Base-by-base conservation (phyloP, 306 rosid genomes). In the Cucurbita maxima region DNA sequence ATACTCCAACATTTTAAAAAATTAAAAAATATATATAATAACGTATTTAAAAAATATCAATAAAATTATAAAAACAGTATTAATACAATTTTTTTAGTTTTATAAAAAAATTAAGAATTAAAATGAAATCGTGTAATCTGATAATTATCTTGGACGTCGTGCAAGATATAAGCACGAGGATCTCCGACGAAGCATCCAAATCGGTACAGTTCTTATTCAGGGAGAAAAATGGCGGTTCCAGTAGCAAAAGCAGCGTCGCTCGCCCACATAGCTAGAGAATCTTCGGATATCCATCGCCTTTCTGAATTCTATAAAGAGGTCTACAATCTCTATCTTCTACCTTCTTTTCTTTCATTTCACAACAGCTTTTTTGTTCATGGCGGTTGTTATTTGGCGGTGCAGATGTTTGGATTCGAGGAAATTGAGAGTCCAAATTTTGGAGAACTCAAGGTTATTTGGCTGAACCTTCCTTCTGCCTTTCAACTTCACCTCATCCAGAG, bases 301-400 rank as follows among this genome's bases (percentile, higher is more conserved):
- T 89, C 97, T 51, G 50, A 87, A 25, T 92, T 92, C 91, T 89
- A 90, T 82, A 70, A 82, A 74, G 82, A 88, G 90, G 96, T 89
- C 14, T 15, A 45, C 18, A 54, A 58, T 30, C 9, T 13, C 16
- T 37, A 45, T 58, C 57, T 44, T 8, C 10, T 5, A 19, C 3
- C 54, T 50, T 20, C 25, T 2, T 60, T 75, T 59, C 45, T 50
- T 14, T 50, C 16, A 10, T 30, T 30, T 48, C 6, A 48, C 43
- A 15, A 9, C 7, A 15, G 9, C 48, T 47, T 37, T 18, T 47
- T 37, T 18, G 34, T 50, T 52, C 8, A 53, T 56, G 52, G 59
- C 3, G 10, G 40, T 74, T 34, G 8, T 50, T 5, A 20, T 36
- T 36, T 50, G 51, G 10, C 41, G 38, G 61, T 72, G 52, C 80